These are phyloP conservation scores for Nymphaea thermarum DNA, from an alignment of 164 flowering plant genomes.

Conservation along the genomic window DNA sequence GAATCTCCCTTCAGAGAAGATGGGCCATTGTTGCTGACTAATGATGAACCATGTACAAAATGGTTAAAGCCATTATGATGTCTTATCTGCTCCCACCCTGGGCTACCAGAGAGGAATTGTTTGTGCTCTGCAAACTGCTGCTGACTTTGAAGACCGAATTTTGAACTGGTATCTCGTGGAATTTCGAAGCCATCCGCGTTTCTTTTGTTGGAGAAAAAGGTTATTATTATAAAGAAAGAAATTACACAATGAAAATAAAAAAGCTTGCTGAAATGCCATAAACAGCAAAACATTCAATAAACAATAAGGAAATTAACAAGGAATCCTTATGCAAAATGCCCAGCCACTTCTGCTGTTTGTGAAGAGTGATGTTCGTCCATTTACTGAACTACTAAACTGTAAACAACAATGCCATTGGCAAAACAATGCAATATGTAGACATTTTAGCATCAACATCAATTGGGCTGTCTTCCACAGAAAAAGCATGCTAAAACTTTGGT, in stretches of 20 bases:
- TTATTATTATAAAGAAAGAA: neutral
- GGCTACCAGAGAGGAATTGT: conserved; percentile 1
- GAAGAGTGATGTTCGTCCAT: no score
- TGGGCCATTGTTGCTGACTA: neutral
- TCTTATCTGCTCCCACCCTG: neutral
- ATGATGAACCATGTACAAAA: neutral
- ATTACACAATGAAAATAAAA: neutral
- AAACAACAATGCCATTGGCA: no score
- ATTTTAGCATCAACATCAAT: no score
- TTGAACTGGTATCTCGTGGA: conserved; percentile 1
- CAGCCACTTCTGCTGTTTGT: no score
- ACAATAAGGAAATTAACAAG: no score
- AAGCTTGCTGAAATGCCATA: neutral
- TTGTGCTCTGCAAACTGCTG: conserved; percentile 5
- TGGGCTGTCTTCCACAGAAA: no score
- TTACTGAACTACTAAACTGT: no score
- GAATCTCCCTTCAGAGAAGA: conserved; percentile 8
- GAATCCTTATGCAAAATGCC: no score
- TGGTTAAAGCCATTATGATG: neutral
- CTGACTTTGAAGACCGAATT: conserved; percentile 3
- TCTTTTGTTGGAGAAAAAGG: neutral
- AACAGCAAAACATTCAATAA: neutral
- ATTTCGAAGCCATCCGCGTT: neutral
- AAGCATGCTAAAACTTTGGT: no score
- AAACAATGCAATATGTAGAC: no score